Evolutionary conservation across 768 basidiomycete genomes (phyloP), one percentile per base, ranked within the genome.

Genomic region (Galerina sulciceps): DNA sequence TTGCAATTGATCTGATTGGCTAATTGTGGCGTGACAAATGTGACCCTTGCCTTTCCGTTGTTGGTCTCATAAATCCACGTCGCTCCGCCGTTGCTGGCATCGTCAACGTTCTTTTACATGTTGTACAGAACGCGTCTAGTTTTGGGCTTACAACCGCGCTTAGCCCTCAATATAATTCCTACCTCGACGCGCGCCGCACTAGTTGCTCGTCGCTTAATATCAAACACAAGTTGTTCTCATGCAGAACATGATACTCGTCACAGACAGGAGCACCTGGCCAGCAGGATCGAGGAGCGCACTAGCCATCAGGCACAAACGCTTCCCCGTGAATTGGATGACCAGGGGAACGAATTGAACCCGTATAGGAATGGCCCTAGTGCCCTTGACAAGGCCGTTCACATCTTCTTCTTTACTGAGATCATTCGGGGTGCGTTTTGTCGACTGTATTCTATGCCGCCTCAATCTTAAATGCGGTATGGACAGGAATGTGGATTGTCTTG

Each of bases 331-430:
- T 69, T 70, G 46, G 76, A 76, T 58, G 76, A 80, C 6, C 76
- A 81, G 0, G 86, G 79, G 41, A 82, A 82, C 45, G 79, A 85
- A 64, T 68, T 84, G 4, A 80, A 93, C 67, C 84, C 87, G 42
- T 94, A 92, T 80, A 82, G 83, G 69, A 81, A 78, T 55, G 95
- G 94, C 0, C 93, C 91, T 13, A 89, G 89, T 72, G 95, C 97
- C 44, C 81, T 99, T 48, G 94, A 98, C 81, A 99, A 99, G 75
- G 96, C 96, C 47, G 90, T 93, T 42, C 90, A 95, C 73, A 71
- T 97, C 48, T 99, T 99, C 84, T 99, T 99, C 85, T 94, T 99
- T 73, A 98, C 96, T 58, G 97, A 99, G 77, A 97, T 99, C 67
- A 77, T 96, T 70, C 82, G 96, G 83, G 96, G 96, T 94, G 67